Evolutionary conservation across 139 green algal genomes (phyloP).

Genomic region (Trebouxia sp.): DNA sequence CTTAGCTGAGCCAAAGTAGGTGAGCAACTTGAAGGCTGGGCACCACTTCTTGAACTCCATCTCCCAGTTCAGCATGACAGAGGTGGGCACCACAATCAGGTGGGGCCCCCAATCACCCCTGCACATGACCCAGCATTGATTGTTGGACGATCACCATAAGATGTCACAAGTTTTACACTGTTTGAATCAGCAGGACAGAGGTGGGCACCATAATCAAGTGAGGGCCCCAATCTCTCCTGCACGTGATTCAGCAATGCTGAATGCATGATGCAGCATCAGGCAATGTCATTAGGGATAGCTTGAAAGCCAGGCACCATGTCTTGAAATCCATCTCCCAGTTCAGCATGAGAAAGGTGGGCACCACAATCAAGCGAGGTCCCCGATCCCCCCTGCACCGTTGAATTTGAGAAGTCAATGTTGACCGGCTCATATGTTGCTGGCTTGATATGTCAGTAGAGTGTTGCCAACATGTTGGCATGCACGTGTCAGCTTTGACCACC

Average conservation of each 20-base stretch:
- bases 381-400: conserved; percentile 77
- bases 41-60: conserved; percentile 99
- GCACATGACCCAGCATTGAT: no score
- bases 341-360: conserved; percentile 96
- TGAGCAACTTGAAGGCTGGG: conserved; percentile 98
- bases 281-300: no score
- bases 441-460: no score
- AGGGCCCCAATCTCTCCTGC: conserved; percentile 92
- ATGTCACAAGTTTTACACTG: no score
- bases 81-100: conserved; percentile 94
- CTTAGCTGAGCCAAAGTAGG: conserved; percentile 94
- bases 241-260: no score
- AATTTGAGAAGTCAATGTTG: no score
- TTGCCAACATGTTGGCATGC: not conserved
- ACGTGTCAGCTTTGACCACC: not conserved
- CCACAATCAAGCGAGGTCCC: conserved; percentile 97
- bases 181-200: conserved; percentile 97
- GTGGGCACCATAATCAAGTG: conserved; percentile 97
- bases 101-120: conserved; percentile 94
- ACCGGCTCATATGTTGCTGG: no score
- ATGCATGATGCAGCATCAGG: no score
- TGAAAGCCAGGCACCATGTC: conserved; percentile 98
- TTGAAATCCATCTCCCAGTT: conserved; percentile 99
- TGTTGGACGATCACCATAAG: no score
- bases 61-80: conserved; percentile 99